Evolutionary conservation across 495 filamentous ascomycete species (phyloP).

Genomic region (Neurospora discreta): DNA sequence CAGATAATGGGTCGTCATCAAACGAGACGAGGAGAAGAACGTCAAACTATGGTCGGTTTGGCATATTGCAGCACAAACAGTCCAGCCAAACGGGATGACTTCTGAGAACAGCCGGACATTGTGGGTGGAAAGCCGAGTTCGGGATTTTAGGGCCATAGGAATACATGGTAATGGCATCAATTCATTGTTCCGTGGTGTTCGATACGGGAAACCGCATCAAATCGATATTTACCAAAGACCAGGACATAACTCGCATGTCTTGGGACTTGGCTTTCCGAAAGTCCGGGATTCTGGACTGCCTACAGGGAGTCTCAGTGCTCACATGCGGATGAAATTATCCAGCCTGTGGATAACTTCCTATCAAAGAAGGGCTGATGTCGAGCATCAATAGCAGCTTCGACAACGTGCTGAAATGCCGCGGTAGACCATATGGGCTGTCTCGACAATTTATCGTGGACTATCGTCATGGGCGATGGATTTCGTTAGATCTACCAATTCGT

Average conservation of each 20-base stretch:
- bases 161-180: background rate
- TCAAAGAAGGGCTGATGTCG: background rate
- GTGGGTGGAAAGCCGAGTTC: background rate
- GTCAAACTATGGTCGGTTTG: background rate
- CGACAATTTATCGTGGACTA: background rate
- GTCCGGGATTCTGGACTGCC: background rate
- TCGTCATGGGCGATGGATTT: background rate
- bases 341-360: background rate
- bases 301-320: background rate
- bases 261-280: background rate
- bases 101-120: background rate
- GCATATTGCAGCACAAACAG: background rate
- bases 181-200: background rate
- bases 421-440: background rate
- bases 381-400: background rate
- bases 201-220: background rate
- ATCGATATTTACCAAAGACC: background rate
- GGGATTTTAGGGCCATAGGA: background rate
- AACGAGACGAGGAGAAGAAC: background rate
- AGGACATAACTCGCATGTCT: background rate
- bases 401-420: background rate
- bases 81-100: background rate
- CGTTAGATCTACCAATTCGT: background rate
- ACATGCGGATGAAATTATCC: background rate
- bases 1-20: background rate